Evolutionary conservation across 495 filamentous ascomycete species (phyloP).

Genomic region (Rhypophila decipiens): DNA sequence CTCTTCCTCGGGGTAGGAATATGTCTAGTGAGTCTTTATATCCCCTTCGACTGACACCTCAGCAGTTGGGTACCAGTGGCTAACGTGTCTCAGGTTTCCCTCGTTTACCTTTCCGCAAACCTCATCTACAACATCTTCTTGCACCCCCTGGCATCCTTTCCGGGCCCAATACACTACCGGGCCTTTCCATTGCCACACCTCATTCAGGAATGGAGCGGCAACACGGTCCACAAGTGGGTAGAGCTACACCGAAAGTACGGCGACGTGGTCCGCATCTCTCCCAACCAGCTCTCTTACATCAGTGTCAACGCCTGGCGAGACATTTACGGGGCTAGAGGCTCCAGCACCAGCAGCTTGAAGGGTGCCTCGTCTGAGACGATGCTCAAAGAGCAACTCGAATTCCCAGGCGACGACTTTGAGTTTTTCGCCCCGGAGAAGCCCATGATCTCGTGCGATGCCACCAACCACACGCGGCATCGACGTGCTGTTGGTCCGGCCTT

Average conservation of each 20-base stretch:
- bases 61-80: too few species aligned
- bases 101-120: neutral
- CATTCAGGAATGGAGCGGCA: slow-evolving; percentile 10
- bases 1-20: too few species aligned
- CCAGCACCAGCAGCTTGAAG: neutral
- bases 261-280: slow-evolving; percentile 15
- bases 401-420: slow-evolving; percentile 11
- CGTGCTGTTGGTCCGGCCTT: slow-evolving; percentile 7
- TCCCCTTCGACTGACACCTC: too few species aligned
- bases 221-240: slow-evolving; percentile 7
- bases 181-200: slow-evolving; percentile 6
- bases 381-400: slow-evolving; percentile 10
- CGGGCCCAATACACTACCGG: slow-evolving; percentile 35
- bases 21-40: too few species aligned
- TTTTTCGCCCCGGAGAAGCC: slow-evolving; percentile 12
- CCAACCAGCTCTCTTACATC: slow-evolving; percentile 20
- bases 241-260: slow-evolving; percentile 18
- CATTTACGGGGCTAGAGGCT: slow-evolving; percentile 15
- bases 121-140: slow-evolving; percentile 37
- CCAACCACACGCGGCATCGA: slow-evolving; percentile 8
- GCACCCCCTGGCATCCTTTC: slow-evolving; percentile 43
- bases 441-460: slow-evolving; percentile 11
- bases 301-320: slow-evolving; percentile 12
- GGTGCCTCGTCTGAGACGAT: neutral
- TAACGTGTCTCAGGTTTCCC: neutral